Percentiles rank a stretch among this genome's conserved stretches.
phyloP scores from a whole-genome alignment of 352 stramenopile species.

The Globisporangium cylindrosporum region DNA sequence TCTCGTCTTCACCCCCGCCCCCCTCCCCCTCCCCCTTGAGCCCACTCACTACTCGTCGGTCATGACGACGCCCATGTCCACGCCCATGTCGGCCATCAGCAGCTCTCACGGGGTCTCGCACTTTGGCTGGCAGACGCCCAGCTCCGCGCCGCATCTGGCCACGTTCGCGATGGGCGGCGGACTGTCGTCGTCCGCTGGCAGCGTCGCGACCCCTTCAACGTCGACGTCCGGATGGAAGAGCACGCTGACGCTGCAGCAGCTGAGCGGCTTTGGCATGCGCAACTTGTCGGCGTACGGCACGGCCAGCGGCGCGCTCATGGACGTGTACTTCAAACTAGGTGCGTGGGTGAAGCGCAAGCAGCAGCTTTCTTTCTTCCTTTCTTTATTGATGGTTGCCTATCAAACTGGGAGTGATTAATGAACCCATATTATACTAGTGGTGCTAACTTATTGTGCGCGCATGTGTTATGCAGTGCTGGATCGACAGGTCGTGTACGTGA shows the following conservation, averaged over 20 bases:
- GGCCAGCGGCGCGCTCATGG: slow-evolving; percentile 42
- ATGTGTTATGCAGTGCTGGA: slow-evolving; percentile 47
- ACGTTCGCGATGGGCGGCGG: slow-evolving; percentile 2
- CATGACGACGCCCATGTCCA: slow-evolving; percentile 7
- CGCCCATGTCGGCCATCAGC: slow-evolving; percentile 11
- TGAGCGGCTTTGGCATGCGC: slow-evolving; percentile 74
- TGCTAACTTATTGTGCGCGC: not conserved
- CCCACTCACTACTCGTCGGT: not conserved
- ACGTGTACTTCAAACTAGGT: slow-evolving; percentile 81
- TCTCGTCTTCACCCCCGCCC: not conserved
- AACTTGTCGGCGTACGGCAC: slow-evolving; percentile 62
- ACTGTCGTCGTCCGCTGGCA: not conserved
- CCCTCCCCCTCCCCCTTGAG: not conserved
- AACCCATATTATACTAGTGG: not conserved
- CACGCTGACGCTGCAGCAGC: slow-evolving; percentile 68
- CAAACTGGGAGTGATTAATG: not conserved
- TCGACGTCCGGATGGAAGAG: slow-evolving; percentile 22
- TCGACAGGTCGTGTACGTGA: slow-evolving; percentile 65
- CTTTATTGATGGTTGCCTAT: not conserved
- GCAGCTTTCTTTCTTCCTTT: not conserved
- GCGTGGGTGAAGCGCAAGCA: slow-evolving; percentile 8
- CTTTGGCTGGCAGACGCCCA: slow-evolving; percentile 16
- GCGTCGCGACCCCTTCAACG: slow-evolving; percentile 20
- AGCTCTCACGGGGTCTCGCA: slow-evolving; percentile 7
- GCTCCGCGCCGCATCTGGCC: slow-evolving; percentile 14